phyloP scores from a whole-genome alignment of 371 early-diverging fungal genomes.

The Globomyces sp. region DNA sequence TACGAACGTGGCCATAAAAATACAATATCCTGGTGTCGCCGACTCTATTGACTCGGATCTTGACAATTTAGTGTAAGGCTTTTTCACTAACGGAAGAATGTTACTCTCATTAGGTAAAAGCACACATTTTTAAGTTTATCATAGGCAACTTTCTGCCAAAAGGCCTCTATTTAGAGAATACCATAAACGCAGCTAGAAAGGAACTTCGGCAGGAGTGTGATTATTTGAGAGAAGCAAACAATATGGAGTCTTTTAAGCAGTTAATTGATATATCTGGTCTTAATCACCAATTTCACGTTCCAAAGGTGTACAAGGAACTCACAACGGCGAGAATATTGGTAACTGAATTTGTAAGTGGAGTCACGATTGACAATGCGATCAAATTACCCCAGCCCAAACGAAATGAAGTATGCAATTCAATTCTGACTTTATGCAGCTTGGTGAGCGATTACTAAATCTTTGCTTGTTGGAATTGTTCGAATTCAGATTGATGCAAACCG shows the following conservation, averaged over 20 bases:
- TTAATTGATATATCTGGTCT: conserved; percentile 55
- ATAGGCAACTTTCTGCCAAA: conserved; percentile 83
- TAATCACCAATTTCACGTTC: conserved; percentile 63
- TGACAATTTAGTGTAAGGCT: conserved; percentile 55
- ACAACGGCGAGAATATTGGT: conserved; percentile 74
- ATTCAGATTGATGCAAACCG: conserved; percentile 96
- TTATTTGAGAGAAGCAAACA: conserved; percentile 84
- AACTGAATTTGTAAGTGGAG: conserved; percentile 76
- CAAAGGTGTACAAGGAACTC: conserved; percentile 66
- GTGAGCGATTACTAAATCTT: conserved; percentile 61
- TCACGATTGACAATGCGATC: conserved; percentile 64
- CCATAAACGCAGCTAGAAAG: conserved; percentile 81
- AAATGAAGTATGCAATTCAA: conserved; percentile 53
- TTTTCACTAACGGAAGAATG: too few relatives aligned
- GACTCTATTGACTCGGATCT: conserved; percentile 86
- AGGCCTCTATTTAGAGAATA: conserved; percentile 95
- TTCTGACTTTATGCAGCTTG: conserved; percentile 25
- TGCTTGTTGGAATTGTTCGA: conserved; percentile 89
- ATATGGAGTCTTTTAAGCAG: conserved; percentile 64
- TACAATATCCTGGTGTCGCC: conserved; percentile 96
- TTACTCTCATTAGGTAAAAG: too few relatives aligned
- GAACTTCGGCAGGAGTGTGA: conserved; percentile 96
- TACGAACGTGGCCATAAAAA: conserved; percentile 80
- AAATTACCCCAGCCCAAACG: conserved; percentile 63
- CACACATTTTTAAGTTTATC: conserved; percentile 63